phyloP scores from a whole-genome alignment of 108 stramenopile species.

The Nannochloropsis oceanica region DNA sequence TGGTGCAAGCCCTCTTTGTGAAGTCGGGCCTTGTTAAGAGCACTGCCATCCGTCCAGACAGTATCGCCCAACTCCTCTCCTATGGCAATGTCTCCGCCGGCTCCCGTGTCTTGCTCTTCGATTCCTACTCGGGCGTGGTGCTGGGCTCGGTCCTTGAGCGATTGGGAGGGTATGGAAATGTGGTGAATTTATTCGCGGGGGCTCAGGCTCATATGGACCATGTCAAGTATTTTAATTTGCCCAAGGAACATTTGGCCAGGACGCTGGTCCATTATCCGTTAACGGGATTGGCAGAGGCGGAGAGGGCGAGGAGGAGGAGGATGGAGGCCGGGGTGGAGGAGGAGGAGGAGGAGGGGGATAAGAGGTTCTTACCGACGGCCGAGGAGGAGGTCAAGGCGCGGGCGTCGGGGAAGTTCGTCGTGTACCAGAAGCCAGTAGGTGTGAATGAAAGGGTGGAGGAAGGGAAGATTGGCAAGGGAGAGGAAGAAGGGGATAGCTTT shows the following conservation, averaged over 20 bases:
- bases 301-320: neutral
- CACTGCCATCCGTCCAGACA: slow-evolving; percentile 28
- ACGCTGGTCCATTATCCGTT: neutral
- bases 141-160: slow-evolving; percentile 34
- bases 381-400: neutral
- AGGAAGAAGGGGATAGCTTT: neutral
- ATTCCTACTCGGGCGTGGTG: slow-evolving; percentile 35
- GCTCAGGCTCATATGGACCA: slow-evolving; percentile 7
- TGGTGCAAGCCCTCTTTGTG: neutral
- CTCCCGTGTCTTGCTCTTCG: slow-evolving; percentile 28
- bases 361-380: neutral
- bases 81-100: slow-evolving; percentile 32
- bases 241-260: neutral
- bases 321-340: neutral
- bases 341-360: neutral
- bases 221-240: neutral
- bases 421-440: neutral
- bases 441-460: neutral
- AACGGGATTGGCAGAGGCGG: neutral
- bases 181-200: slow-evolving; percentile 7
- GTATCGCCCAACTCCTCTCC: slow-evolving; percentile 27
- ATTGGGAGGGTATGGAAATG: slow-evolving; percentile 26
- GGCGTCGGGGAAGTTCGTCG: neutral
- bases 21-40: neutral
- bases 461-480: neutral